Evolutionary conservation across 2,329 filamentous ascomycete genomes (phyloP).

Genomic region (Talaromyces sp.): DNA sequence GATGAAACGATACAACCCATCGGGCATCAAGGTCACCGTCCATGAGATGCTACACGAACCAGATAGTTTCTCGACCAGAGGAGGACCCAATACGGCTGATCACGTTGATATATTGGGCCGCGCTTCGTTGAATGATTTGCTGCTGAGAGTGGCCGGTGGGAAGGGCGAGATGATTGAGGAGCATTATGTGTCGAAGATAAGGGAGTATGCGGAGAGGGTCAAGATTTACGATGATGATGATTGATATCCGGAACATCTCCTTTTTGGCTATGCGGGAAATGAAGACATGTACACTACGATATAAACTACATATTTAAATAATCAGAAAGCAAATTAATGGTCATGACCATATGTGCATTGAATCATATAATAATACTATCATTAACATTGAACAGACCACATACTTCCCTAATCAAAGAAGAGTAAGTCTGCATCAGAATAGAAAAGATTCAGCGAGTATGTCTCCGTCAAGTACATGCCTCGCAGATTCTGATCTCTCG

Average conservation of each 20-base stretch:
- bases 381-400: slow-evolving; percentile 5
- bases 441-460: slow-evolving; percentile 1
- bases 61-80: slow-evolving; percentile 81
- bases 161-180: slow-evolving; percentile 76
- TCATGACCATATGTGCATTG: slow-evolving; percentile 13
- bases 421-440: slow-evolving; percentile 3
- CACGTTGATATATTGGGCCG: slow-evolving; percentile 95
- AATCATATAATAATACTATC: slow-evolving; percentile 13
- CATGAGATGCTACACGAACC: slow-evolving; percentile 98
- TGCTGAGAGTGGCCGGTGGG: slow-evolving; percentile 81
- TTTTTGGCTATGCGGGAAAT: not conserved
- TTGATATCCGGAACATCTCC: not conserved
- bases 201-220: slow-evolving; percentile 76
- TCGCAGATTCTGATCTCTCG: not conserved
- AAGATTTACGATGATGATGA: slow-evolving; percentile 68
- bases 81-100: slow-evolving; percentile 71
- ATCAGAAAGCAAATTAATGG: not conserved
- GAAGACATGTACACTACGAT: not conserved
- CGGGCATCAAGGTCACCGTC: slow-evolving; percentile 73
- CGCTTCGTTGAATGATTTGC: slow-evolving; percentile 83
- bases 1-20: slow-evolving; percentile 89
- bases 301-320: not conserved
- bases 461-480: slow-evolving; percentile 7
- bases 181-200: slow-evolving; percentile 75
- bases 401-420: slow-evolving; percentile 1